Base-by-base conservation (phyloP, 176 grass and related monocot species). In the Aegilops speltoides region DNA sequence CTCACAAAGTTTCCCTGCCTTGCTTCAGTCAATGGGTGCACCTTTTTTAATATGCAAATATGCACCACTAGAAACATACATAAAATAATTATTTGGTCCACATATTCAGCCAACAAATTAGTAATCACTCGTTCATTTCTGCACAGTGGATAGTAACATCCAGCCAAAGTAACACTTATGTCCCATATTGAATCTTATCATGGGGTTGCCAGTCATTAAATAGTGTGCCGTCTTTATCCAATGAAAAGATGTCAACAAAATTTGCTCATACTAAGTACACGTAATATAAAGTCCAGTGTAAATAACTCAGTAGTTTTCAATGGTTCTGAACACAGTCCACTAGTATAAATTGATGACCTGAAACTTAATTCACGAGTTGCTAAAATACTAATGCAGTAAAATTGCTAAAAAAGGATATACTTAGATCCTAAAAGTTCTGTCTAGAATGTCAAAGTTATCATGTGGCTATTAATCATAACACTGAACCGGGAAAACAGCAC, bases 311-410 rank as follows among this genome's bases (percentile, higher is more conserved):
- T 64, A 74, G 15, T 83, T 60, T 61, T 13, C 10, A 73, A 31
- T 46, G 67, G 4, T 70, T 83, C 33, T 20, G 10, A 46, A 62
- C 34, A 82, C 33, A 70, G 23, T 65, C n/a, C 52, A 72, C 31
- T 37, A 72, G 69, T 10, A 72, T 54, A 75, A 84, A 84, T 62
- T 26, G 72, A 75, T 77, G n/a, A 10, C 60, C 60, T 77, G 4
- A 46, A 85, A 66, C 59, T 22, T 29, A 85, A 9, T 85, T 77
- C 31, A 50, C 37, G 33, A 50, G 25, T 33, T 50, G 59, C 57
- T 73, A 36, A 71, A 84, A 48, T 64, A 76, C 37, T 75, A 64
- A 17, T 46, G 40, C 1, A 19, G 28, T 36, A 36, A 3, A 66
- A 31, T 32, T 82, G 25, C 43, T 45, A 48, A 62, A 29, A 29